Base-by-base conservation (phyloP, 2,329 filamentous ascomycete genomes). In the Davidsoniella neocaledoniae region DNA sequence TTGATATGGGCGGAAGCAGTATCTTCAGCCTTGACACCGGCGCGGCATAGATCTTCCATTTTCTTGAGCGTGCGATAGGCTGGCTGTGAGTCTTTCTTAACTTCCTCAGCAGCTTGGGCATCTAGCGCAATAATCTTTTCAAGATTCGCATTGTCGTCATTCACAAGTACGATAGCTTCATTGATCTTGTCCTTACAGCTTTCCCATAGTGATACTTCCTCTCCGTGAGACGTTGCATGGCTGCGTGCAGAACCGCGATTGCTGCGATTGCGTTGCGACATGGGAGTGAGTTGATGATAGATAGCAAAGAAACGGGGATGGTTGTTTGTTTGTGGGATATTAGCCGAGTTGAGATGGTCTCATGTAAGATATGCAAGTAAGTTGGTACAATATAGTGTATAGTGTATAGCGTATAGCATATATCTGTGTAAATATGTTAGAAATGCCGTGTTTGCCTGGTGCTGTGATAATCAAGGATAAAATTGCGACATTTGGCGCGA, bases 191-290 rank as follows among this genome's bases (percentile, higher is more conserved):
- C 57, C 52, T 68, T 67, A 56, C 61, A 64, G 1, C 58, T 55
- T 33, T 68, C 66, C 67, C 67, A 70, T 5, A 69, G 62, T 43
- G 65, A 61, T 7, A 62, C 64, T 55, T 70, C 67, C 54, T 70
- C 67, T 25, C 67, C 67, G 29, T 67, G 64, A 6, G 61, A 56
- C 53, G 64, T 62, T 23, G 66, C 65, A 44, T 66, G 68, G 58
- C 67, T 69, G 40, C 67, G 64, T 58, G 66, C 66, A 39, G 64
- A 66, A 38, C 65, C 66, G 54, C 67, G 66, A 47, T 65, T 65
- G 56, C 66, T 67, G 49, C 67, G 65, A 53, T 66, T 68, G 53
- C 66, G 62, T 57, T 68, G 66, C 41, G 66, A 68, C 66, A 68
- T 69, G 49, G 21, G 56, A 54, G 26, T 33, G 10, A 16, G 19